Conservation (phyloP, 352 stramenopile genomes). For the Hyaloperonospora brassicae region DNA sequence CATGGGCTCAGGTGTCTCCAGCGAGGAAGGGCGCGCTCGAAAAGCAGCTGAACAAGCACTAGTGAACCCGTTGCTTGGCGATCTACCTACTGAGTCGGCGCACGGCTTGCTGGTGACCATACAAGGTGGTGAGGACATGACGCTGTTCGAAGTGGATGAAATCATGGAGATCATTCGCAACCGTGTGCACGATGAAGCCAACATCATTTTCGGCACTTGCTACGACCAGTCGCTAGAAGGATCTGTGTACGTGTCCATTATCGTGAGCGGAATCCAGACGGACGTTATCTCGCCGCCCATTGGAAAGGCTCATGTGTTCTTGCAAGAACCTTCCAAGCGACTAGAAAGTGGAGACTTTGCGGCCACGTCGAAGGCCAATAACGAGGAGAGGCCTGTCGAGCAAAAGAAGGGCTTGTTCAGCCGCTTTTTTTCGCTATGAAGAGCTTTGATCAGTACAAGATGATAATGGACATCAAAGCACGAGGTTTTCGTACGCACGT, state of each 20-base stretch:
- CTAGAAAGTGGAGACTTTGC: slow-evolving; percentile 15
- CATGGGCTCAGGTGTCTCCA: slow-evolving; percentile 89
- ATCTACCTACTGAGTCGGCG: slow-evolving; percentile 90
- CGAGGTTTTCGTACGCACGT: neutral
- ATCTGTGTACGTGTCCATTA: slow-evolving; percentile 83
- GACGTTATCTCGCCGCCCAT: slow-evolving; percentile 77
- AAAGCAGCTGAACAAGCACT: slow-evolving; percentile 91
- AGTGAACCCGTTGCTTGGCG: slow-evolving; percentile 89
- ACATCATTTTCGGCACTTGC: slow-evolving; percentile 87
- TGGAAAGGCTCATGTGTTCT: slow-evolving; percentile 34
- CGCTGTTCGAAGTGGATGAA: slow-evolving; percentile 87
- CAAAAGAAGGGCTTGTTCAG: slow-evolving; percentile 53
- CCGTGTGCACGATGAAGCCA: slow-evolving; percentile 70
- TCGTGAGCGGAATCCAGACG: slow-evolving; percentile 83
- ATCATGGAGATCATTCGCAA: slow-evolving; percentile 85
- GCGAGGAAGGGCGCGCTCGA: slow-evolving; percentile 66
- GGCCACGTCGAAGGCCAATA: slow-evolving; percentile 9
- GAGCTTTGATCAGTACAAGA: slow-evolving; percentile 12
- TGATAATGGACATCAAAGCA: neutral
- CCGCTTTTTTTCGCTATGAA: slow-evolving; percentile 65
- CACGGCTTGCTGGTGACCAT: slow-evolving; percentile 94
- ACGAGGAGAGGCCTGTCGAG: slow-evolving; percentile 18
- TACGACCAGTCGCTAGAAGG: slow-evolving; percentile 78
- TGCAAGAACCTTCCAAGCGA: slow-evolving; percentile 31
- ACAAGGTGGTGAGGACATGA: slow-evolving; percentile 89